Evolutionary conservation across 2,329 filamentous ascomycete genomes (phyloP).

Genomic region (Plectosphaerella cucumerina): DNA sequence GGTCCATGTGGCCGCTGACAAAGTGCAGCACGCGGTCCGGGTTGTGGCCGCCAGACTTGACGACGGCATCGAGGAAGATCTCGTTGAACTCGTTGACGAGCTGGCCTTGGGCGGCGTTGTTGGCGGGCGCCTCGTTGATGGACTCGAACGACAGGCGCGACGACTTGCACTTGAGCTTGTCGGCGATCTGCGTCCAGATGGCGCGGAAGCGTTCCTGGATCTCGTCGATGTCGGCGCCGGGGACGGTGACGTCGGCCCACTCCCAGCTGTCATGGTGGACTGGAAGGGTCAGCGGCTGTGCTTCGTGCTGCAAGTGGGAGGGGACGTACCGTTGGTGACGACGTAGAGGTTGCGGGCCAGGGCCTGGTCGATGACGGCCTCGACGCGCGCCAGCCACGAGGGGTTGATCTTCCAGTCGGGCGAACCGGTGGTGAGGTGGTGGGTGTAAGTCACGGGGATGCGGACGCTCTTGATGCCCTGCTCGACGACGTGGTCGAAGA

Average conservation of each 20-base stretch:
- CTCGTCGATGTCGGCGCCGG: slow-evolving; percentile 40
- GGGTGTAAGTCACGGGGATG: slow-evolving; percentile 56
- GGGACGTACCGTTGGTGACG: slow-evolving; percentile 38
- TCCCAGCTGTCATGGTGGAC: slow-evolving; percentile 43
- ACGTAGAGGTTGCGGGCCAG: slow-evolving; percentile 44
- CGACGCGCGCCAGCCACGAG: slow-evolving; percentile 52
- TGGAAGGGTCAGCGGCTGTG: slow-evolving; percentile 28
- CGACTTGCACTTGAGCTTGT: slow-evolving; percentile 49
- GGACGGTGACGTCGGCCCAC: slow-evolving; percentile 49
- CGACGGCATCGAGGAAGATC: slow-evolving; percentile 51
- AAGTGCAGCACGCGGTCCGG: slow-evolving; percentile 50
- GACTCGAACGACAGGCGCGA: slow-evolving; percentile 52
- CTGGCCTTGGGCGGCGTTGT: slow-evolving; percentile 43
- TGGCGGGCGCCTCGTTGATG: slow-evolving; percentile 55
- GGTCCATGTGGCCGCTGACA: slow-evolving; percentile 42
- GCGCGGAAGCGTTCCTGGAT: slow-evolving; percentile 54
- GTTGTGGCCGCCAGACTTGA: slow-evolving; percentile 52
- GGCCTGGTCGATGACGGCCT: slow-evolving; percentile 53
- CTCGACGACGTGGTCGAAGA: slow-evolving; percentile 46
- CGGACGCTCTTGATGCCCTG: slow-evolving; percentile 55
- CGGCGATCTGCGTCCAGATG: slow-evolving; percentile 55
- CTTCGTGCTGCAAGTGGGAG: slow-evolving; percentile 11
- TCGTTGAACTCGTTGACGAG: slow-evolving; percentile 51
- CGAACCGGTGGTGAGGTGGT: slow-evolving; percentile 47
- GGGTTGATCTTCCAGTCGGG: slow-evolving; percentile 51